Evolutionary conservation across 768 basidiomycete species (phyloP).

Genomic region (Tylopilus plumbeoviolaceoides): DNA sequence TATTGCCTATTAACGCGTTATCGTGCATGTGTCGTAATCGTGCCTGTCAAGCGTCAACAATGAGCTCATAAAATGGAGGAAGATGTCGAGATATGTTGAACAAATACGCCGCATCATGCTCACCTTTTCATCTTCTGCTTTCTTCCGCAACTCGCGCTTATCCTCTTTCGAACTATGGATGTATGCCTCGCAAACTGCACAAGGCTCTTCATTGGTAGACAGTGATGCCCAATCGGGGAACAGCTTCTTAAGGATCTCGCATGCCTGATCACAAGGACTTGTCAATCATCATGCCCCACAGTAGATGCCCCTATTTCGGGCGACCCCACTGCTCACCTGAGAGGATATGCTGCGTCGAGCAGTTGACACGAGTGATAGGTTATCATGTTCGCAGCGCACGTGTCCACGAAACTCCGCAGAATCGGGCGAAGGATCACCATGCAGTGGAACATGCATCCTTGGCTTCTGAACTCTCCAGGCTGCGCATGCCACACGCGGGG

Average conservation of each 20-base stretch:
- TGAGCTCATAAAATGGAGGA: constrained; percentile 18
- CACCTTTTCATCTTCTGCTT: constrained; percentile 80
- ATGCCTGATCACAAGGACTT: constrained; percentile 43
- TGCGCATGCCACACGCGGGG: constrained; percentile 27
- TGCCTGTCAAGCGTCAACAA: constrained; percentile 39
- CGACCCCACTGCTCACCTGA: constrained; percentile 39
- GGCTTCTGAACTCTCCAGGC: constrained; percentile 74
- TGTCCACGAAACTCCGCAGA: constrained; percentile 50
- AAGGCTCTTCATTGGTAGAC: constrained; percentile 47
- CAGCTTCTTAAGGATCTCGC: constrained; percentile 45
- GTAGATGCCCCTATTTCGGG: constrained; percentile 6
- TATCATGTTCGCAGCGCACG: constrained; percentile 70
- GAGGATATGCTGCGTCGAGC: constrained; percentile 59
- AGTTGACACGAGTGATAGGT: constrained; percentile 49
- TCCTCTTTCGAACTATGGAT: constrained; percentile 56
- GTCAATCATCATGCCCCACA: constrained; percentile 17
- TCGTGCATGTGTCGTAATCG: constrained; percentile 62
- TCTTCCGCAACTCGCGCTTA: constrained; percentile 56
- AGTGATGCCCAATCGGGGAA: constrained; percentile 67
- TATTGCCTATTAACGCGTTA: constrained; percentile 44
- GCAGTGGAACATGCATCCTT: constrained; percentile 62
- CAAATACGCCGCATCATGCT: constrained; percentile 5
- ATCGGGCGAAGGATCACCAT: constrained; percentile 67
- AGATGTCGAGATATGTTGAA: not conserved
- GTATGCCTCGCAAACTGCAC: constrained; percentile 58